Conservation (phyloP, 1,139 yeast genomes). For the Meyerozyma guilliermondii region DNA sequence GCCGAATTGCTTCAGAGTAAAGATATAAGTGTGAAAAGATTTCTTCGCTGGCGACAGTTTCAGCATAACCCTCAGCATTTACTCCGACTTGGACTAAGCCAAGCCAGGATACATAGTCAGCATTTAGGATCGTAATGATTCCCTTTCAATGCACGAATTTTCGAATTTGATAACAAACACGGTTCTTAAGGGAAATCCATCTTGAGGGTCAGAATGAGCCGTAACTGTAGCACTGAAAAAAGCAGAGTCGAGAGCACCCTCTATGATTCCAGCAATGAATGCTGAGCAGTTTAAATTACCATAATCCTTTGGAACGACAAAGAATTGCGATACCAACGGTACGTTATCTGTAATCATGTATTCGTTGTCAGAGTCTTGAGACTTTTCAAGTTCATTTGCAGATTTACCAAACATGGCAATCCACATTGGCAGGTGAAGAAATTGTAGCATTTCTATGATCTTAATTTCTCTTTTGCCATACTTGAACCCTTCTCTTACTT, state of each 20-base stretch:
- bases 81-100: background rate
- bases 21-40: constrained; percentile 22
- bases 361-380: constrained; percentile 77
- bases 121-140: constrained; percentile 21
- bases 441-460: constrained; percentile 75
- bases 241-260: constrained; percentile 79
- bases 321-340: constrained; percentile 73
- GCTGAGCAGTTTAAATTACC: constrained; percentile 80
- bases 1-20: constrained; percentile 12
- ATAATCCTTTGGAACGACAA: constrained; percentile 77
- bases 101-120: background rate
- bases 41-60: constrained; percentile 34
- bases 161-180: constrained; percentile 81
- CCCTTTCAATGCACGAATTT: constrained; percentile 53
- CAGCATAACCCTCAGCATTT: constrained; percentile 9
- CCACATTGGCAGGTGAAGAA: constrained; percentile 83
- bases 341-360: constrained; percentile 81
- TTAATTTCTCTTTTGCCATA: constrained; percentile 65
- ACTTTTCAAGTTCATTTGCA: constrained; percentile 85
- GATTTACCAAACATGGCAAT: constrained; percentile 69
- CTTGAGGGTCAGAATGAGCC: constrained; percentile 79
- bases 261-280: constrained; percentile 85
- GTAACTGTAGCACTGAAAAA: constrained; percentile 80
- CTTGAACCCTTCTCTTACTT: constrained; percentile 53
- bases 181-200: constrained; percentile 62